Conservation (phyloP, 257 asterid genomes). For the Ballota nigra region DNA sequence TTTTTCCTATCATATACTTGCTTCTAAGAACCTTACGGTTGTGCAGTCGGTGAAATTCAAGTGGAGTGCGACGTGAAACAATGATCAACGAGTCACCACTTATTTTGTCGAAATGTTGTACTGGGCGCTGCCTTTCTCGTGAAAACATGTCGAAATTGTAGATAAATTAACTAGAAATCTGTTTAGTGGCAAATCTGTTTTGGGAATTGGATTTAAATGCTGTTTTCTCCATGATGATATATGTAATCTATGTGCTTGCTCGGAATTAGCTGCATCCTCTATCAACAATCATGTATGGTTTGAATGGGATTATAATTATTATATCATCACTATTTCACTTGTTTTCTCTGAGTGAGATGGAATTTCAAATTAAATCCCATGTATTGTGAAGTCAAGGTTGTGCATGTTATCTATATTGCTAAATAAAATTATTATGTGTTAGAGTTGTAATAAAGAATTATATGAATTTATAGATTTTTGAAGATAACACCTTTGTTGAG, state of each 20-base stretch:
- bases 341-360: too few relatives aligned
- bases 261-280: neutral
- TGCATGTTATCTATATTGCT: neutral
- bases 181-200: slow-evolving; percentile 26
- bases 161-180: slow-evolving; percentile 26
- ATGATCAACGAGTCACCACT: neutral
- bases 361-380: neutral
- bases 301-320: too few relatives aligned
- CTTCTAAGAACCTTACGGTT: neutral
- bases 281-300: neutral
- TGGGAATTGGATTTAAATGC: slow-evolving; percentile 17
- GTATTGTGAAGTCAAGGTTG: too few relatives aligned
- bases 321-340: neutral
- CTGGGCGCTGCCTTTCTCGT: neutral
- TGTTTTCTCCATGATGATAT: neutral
- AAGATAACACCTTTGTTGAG: neutral
- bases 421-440: too few relatives aligned
- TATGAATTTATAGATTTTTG: too few relatives aligned
- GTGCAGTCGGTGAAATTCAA: slow-evolving; percentile 79
- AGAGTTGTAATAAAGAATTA: too few relatives aligned
- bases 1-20: neutral
- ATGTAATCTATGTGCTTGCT: slow-evolving; percentile 1
- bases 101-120: slow-evolving; percentile 18
- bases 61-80: slow-evolving; percentile 64
- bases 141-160: slow-evolving; percentile 25